A percentile compares a stretch with the other conserved stretches of the same genome.
Conservation (phyloP, 768 basidiomycete species). For the Mycena belliarum region DNA sequence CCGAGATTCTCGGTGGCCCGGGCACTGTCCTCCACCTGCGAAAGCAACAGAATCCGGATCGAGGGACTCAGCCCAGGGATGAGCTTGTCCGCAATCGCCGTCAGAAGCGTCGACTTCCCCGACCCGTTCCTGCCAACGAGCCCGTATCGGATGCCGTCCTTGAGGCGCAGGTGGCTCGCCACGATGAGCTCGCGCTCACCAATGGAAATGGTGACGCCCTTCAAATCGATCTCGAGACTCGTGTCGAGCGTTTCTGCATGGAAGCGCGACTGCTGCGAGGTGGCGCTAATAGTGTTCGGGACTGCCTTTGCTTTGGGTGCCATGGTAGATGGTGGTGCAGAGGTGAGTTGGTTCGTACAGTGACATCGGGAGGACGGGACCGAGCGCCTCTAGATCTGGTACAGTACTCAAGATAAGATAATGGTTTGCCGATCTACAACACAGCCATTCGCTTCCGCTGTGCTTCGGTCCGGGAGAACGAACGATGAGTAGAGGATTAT, state of each 20-base stretch:
- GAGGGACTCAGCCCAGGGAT: slow-evolving; percentile 50
- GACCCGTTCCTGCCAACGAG: slow-evolving; percentile 35
- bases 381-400: too few relatives aligned
- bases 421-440: too few relatives aligned
- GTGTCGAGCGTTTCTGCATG: slow-evolving; percentile 37
- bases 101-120: slow-evolving; percentile 31
- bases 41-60: slow-evolving; percentile 45
- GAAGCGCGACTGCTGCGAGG: slow-evolving; percentile 38
- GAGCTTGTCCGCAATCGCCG: slow-evolving; percentile 41
- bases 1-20: slow-evolving; percentile 17
- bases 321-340: too few relatives aligned
- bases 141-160: slow-evolving; percentile 38
- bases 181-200: slow-evolving; percentile 42
- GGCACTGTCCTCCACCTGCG: slow-evolving; percentile 33
- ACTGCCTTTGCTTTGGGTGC: too few relatives aligned
- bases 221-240: slow-evolving; percentile 39
- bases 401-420: too few relatives aligned
- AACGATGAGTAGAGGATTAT: too few relatives aligned
- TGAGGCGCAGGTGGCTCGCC: slow-evolving; percentile 40
- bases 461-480: too few relatives aligned
- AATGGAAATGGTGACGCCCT: slow-evolving; percentile 43
- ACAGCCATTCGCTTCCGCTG: too few relatives aligned
- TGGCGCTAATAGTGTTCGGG: slow-evolving; percentile 16
- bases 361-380: neutral
- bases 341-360: neutral